A percentile compares a stretch with the other conserved stretches of the same genome.
These are phyloP conservation scores for Amaranthus tricolor DNA, from an alignment of 179 eudicot genomes.

Conservation along the genomic window DNA sequence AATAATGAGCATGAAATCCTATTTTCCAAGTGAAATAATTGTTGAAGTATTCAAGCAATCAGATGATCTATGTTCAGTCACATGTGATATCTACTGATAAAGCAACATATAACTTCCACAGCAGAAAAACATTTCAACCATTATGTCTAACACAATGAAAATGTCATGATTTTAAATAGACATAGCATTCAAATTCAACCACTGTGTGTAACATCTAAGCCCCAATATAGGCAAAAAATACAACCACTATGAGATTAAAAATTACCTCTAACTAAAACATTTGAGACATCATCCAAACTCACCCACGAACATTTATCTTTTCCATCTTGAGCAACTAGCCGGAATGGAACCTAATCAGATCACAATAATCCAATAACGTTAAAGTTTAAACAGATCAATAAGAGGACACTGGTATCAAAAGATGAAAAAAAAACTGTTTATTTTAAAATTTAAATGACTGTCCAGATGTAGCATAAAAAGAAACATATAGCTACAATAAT, in stretches of 20 bases:
- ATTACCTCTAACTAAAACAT: slow-evolving; percentile 64
- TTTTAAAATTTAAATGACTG: neutral
- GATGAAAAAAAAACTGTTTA: neutral
- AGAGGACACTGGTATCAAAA: neutral
- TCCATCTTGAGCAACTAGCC: slow-evolving; percentile 95
- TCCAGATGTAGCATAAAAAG: neutral
- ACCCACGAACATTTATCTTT: slow-evolving; percentile 93
- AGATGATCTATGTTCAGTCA: neutral
- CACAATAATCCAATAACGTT: slow-evolving; percentile 20
- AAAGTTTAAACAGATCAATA: neutral
- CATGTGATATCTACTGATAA: neutral
- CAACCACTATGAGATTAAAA: slow-evolving; percentile 4
- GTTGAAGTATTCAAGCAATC: slow-evolving; percentile 2
- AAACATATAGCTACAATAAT: neutral
- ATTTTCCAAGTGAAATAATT: neutral
- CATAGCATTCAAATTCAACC: no score
- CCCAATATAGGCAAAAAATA: neutral
- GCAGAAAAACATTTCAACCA: no score
- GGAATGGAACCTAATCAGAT: slow-evolving; percentile 76
- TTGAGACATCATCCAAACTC: slow-evolving; percentile 81
- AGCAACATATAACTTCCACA: no score
- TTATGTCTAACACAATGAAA: no score
- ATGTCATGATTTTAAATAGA: no score
- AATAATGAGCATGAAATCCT: neutral
- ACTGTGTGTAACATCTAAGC: no score